Percentiles rank a stretch among this genome's conserved stretches.
Conservation (phyloP, 208 protist genomes). For the Phytomonas francai region DNA sequence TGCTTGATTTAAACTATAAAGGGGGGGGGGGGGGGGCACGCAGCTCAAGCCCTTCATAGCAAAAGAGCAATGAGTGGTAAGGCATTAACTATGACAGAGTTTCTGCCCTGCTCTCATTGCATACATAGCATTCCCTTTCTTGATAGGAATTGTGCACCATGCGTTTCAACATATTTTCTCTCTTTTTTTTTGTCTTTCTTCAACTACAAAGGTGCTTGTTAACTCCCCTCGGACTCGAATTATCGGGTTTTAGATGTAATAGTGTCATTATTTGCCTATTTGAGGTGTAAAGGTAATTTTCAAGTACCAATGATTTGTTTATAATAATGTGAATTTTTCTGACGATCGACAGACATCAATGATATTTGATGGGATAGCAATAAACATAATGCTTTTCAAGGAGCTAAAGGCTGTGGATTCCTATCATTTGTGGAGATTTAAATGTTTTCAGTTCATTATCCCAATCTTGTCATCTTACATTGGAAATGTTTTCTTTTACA, state of each 20-base stretch:
- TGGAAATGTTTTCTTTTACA: neutral
- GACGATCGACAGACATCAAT: conserved; percentile 10
- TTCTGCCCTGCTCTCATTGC: neutral
- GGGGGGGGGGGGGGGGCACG: neutral
- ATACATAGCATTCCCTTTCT: neutral
- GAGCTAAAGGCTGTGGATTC: conserved; percentile 4
- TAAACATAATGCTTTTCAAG: conserved; percentile 6
- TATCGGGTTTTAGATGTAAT: neutral
- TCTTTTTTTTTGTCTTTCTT: neutral
- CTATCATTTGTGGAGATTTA: neutral
- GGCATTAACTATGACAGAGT: neutral
- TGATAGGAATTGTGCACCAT: neutral
- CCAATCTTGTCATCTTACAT: conserved; percentile 1
- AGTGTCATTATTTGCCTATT: neutral
- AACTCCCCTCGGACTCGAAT: neutral
- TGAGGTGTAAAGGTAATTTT: neutral
- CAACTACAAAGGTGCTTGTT: neutral
- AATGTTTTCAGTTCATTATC: neutral
- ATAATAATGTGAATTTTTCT: conserved; percentile 4
- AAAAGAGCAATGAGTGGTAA: neutral
- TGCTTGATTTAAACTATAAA: conserved; percentile 13
- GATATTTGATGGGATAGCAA: conserved; percentile 12
- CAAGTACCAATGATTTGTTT: neutral
- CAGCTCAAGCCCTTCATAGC: neutral
- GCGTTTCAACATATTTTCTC: neutral